Conservation (phyloP, 306 rosid species). For the Notholithocarpus densiflorus region DNA sequence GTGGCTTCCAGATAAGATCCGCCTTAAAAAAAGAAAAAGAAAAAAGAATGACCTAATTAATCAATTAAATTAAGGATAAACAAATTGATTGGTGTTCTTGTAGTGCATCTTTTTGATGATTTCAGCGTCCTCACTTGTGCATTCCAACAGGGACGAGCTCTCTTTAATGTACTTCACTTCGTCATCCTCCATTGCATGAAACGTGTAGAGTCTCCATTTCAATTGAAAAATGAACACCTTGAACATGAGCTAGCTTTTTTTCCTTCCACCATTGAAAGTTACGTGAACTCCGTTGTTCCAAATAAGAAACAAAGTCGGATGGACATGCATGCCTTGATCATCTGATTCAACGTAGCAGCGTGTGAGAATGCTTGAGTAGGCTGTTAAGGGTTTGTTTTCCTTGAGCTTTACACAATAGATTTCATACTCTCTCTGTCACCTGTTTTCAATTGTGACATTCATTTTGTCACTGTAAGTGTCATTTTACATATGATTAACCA, state of each 20-base stretch:
- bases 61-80: background rate
- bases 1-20: background rate
- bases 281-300: background rate
- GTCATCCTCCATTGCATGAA: background rate
- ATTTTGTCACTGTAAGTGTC: background rate
- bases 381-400: constrained; percentile 56
- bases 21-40: background rate
- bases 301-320: background rate
- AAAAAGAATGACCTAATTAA: background rate
- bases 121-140: background rate
- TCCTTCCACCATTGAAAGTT: background rate
- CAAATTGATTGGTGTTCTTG: background rate
- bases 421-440: constrained; percentile 70
- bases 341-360: constrained; percentile 54
- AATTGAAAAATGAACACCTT: background rate
- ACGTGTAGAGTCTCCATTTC: background rate
- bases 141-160: background rate
- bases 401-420: constrained; percentile 55
- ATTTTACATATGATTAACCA: background rate
- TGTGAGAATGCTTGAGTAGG: constrained; percentile 69
- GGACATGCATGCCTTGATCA: background rate
- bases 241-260: background rate
- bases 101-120: background rate
- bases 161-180: background rate
- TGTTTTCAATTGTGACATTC: constrained; percentile 22